These are phyloP conservation scores for Phylloporus scabripes DNA, from an alignment of 768 basidiomycete species.

Conservation along the genomic window DNA sequence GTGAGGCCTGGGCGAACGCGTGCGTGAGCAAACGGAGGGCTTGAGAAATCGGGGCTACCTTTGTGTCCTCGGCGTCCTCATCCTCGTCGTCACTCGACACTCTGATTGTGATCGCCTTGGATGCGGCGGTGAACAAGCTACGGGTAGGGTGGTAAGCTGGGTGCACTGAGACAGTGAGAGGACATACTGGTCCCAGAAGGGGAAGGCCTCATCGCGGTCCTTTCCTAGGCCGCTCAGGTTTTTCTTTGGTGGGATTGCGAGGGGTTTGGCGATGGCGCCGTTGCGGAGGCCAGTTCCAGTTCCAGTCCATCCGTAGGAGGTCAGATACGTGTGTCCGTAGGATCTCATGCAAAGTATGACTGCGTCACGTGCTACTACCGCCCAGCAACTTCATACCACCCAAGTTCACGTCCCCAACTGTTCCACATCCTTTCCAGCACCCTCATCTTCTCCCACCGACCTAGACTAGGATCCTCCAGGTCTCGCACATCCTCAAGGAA, in stretches of 20 bases:
- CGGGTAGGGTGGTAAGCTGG: not conserved
- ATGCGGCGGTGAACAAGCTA: conserved; percentile 69
- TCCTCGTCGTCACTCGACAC: conserved; percentile 49
- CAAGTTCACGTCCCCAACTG: conserved; percentile 69
- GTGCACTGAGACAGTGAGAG: not conserved
- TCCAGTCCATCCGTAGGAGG: conserved; percentile 84
- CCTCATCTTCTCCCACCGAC: conserved; percentile 63
- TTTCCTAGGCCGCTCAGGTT: conserved; percentile 84
- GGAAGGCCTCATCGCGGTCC: conserved; percentile 91
- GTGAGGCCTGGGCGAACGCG: conserved; percentile 12
- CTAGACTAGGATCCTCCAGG: conserved; percentile 69
- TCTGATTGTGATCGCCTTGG: conserved; percentile 75
- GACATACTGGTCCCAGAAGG: conserved; percentile 97
- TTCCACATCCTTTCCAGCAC: conserved; percentile 88
- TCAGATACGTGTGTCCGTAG: conserved; percentile 59
- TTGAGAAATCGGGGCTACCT: conserved; percentile 3
- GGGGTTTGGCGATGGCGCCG: conserved; percentile 70
- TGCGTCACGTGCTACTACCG: conserved; percentile 12
- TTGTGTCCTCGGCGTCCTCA: conserved; percentile 37
- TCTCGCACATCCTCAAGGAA: conserved; percentile 84
- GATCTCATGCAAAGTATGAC: conserved; percentile 13
- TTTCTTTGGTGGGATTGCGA: conserved; percentile 80
- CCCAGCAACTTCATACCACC: conserved; percentile 43
- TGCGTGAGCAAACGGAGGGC: not conserved
- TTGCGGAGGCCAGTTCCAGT: conserved; percentile 80